Evolutionary conservation across 768 basidiomycete genomes (phyloP), one percentile per base, ranked within the genome.

Genomic region (Amanita pallidorosea): DNA sequence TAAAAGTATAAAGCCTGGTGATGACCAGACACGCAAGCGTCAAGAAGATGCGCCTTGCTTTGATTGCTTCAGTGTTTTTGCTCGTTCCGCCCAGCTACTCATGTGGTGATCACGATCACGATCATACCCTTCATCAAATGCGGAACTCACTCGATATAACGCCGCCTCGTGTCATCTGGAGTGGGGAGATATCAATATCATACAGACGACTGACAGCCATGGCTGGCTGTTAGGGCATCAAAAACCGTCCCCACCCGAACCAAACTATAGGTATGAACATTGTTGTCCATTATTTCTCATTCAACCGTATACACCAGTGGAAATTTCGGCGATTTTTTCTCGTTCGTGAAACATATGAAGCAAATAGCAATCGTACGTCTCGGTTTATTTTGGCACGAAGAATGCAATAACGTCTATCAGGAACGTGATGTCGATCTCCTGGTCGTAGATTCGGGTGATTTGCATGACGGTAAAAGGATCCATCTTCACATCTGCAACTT

Each of bases 181-280:
- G 45, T 93, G 91, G 91, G 81, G 84, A n/a, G 88, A 93, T 29
- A 73, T 94, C 60, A 94, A 93, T 61, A 76, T 93, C 58, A 74
- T 92, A 41, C 81, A 84, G 58, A 92, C 89, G 3, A 93, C 92
- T 0, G 90, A 93, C 64, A 86, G 77, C 36, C 83, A 87, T 67
- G 68, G 72, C 38, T 69, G 72, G 69, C 68, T 93, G 4, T 72
- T 91, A 34, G 91, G 90, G 1, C 91, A 94, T 66, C 86, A 88
- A 58, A 84, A 89, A 9, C 7, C 69, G 4, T 75, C 73, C 3
- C 80, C 74, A 60, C 86, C 87, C 0, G 88, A 91, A 58, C 85
- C 87, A 0, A 81, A 84, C 61, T 88, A 85, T 63, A 77, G 75
- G 74, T 76, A 38, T 49, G 5, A 4, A 6, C 33, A n/a, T 45